These are phyloP conservation scores for Saccharomyces pastorianus DNA, from an alignment of 1,139 yeast genomes.

Conservation along the genomic window DNA sequence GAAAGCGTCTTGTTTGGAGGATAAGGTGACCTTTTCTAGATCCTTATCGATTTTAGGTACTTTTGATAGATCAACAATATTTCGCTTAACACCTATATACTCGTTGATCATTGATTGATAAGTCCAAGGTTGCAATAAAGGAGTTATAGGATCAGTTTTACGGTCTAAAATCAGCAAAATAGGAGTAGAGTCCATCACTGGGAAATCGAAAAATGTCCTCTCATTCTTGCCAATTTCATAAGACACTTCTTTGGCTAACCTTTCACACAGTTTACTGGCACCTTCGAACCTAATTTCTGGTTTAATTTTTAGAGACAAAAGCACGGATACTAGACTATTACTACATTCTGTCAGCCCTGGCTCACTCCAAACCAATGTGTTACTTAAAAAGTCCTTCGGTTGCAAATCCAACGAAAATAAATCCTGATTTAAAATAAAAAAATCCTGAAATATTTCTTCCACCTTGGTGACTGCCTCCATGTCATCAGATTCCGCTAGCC, in stretches of 20 bases:
- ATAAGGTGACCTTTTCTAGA: constrained; percentile 51
- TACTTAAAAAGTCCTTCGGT: constrained; percentile 18
- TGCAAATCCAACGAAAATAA: constrained; percentile 45
- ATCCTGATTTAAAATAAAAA: constrained; percentile 61
- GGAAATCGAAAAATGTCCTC: constrained; percentile 58
- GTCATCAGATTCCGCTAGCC: constrained; percentile 85
- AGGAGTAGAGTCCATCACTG: constrained; percentile 60
- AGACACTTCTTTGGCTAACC: constrained; percentile 63
- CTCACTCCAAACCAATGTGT: constrained; percentile 38
- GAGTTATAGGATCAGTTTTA: constrained; percentile 85
- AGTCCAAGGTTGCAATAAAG: constrained; percentile 91
- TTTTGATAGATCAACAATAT: constrained; percentile 59
- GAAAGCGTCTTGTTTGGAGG: constrained; percentile 65
- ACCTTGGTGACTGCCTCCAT: constrained; percentile 69
- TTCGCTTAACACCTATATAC: constrained; percentile 69
- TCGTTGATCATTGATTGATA: constrained; percentile 97
- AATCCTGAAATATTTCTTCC: constrained; percentile 80
- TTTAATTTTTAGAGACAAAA: constrained; percentile 65
- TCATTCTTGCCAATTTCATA: constrained; percentile 52
- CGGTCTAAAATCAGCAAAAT: constrained; percentile 70
- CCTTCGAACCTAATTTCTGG: constrained; percentile 74
- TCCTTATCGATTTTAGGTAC: constrained; percentile 37
- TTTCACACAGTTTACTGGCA: constrained; percentile 38
- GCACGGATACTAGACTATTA: constrained; percentile 53
- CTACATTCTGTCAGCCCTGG: constrained; percentile 41